phyloP scores from a whole-genome alignment of 2,329 filamentous ascomycete species.

The Paecilomyces variotii region DNA sequence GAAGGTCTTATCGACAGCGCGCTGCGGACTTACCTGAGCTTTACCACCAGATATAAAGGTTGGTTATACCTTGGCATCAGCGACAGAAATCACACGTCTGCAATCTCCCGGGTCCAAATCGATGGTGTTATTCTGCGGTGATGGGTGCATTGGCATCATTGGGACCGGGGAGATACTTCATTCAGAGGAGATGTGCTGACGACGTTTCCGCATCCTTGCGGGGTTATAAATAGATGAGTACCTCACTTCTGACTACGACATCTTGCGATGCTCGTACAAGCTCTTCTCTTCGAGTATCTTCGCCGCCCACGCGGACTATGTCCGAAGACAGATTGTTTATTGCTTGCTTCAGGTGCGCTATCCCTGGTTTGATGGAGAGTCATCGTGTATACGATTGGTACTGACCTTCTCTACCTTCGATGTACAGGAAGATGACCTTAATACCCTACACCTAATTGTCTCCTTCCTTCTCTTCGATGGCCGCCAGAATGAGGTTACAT shows the following conservation, averaged over 20 bases:
- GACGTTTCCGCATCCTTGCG: neutral
- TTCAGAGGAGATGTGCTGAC: conserved; percentile 2
- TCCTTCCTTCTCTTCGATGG: conserved; percentile 85
- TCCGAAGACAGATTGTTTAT: conserved; percentile 86
- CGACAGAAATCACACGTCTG: neutral
- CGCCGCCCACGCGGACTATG: conserved; percentile 67
- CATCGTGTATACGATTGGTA: neutral
- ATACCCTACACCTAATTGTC: conserved; percentile 71
- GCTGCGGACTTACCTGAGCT: conserved; percentile 72
- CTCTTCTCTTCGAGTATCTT: conserved; percentile 73
- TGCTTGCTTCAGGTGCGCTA: conserved; percentile 61
- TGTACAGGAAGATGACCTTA: conserved; percentile 70
- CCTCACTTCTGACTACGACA: conserved; percentile 67
- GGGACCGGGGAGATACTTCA: neutral
- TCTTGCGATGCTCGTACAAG: conserved; percentile 70
- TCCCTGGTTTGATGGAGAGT: neutral
- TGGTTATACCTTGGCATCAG: conserved; percentile 8
- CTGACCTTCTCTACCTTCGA: neutral
- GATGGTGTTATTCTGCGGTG: neutral
- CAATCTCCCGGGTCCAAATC: neutral
- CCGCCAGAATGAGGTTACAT: conserved; percentile 65
- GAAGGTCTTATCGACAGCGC: conserved; percentile 73
- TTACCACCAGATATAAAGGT: conserved; percentile 67
- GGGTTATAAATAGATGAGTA: conserved; percentile 51
- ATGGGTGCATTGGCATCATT: neutral